These are phyloP conservation scores for Margaritispora aquatica DNA, from an alignment of 495 filamentous ascomycete genomes.

Conservation along the genomic window DNA sequence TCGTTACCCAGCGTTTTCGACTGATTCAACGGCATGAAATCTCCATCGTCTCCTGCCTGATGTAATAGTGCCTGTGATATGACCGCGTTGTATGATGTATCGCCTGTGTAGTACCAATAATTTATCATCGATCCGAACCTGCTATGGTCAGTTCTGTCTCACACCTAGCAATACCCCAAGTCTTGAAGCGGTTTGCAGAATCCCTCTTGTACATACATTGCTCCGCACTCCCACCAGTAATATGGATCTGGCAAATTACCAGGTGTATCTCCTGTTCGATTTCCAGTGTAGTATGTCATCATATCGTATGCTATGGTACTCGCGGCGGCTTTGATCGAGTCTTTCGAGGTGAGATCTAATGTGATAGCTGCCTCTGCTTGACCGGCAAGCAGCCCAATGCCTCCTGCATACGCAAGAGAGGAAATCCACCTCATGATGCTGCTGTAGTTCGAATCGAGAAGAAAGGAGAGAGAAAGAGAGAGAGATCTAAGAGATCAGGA, in stretches of 20 bases:
- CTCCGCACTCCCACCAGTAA: conserved; percentile 78
- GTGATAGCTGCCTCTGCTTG: conserved; percentile 48
- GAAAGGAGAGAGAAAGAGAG: not conserved
- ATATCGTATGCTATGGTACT: conserved; percentile 15
- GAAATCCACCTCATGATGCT: conserved; percentile 3
- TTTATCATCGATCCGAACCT: conserved; percentile 57
- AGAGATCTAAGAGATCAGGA: not conserved
- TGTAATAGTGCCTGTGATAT: conserved; percentile 46
- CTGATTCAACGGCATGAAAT: conserved; percentile 58
- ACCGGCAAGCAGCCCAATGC: conserved; percentile 48
- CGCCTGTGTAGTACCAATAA: conserved; percentile 65
- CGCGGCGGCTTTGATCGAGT: conserved; percentile 14
- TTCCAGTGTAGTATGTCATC: conserved; percentile 58
- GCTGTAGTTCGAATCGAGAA: not conserved
- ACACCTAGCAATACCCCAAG: conserved; percentile 32
- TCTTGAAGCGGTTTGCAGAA: too few relatives aligned
- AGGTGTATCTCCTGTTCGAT: conserved; percentile 60
- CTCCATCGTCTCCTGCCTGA: conserved; percentile 48
- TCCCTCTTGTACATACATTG: conserved; percentile 51
- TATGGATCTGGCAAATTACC: conserved; percentile 71
- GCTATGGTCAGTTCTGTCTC: not conserved
- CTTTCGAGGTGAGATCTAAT: conserved; percentile 22
- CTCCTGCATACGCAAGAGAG: conserved; percentile 44
- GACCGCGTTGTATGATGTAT: conserved; percentile 52
- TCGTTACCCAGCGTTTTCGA: conserved; percentile 57